Base-by-base conservation (phyloP, 2,329 filamentous ascomycete genomes). In the Ceratocystis harringtonii region DNA sequence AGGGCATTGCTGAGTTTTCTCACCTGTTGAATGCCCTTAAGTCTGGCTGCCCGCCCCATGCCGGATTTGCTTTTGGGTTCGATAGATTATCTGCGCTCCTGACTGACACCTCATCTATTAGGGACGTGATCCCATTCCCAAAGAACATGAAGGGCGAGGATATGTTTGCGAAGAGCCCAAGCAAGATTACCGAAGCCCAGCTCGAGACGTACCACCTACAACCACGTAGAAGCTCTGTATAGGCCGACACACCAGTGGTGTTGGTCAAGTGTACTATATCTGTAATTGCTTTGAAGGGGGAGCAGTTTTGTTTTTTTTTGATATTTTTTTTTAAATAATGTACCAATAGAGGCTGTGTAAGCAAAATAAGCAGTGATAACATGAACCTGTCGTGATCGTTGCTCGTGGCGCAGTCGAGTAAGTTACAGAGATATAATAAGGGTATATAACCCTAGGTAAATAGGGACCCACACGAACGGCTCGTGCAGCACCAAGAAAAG, bases 111-210 rank as follows among this genome's bases (percentile, higher is more conserved):
- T 80, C 87, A 10, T 91, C 87, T 1, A 87, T 99, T 2, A 80
- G 89, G 67, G 92, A 99, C 76, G 92, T 99, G 1, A 96, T 99
- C 74, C 92, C 92, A 0, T 99, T 99, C 72, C 95, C 94, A 0
- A 99, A 99, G 79, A 92, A 84, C 68, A 91, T 90, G 68, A 91
- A 86, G 73, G 92, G 94, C 0, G 89, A 95, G 72, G 94, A 99
- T 76, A 75, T 84, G 66, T 82, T 95, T 74, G 90, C 95, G 2
- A 85, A 84, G 70, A 89, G 89, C 68, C 94, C 94, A 0, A 85
- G 85, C 62, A 74, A 74, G 68, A 79, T 95, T 69, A 88, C 81
- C 0, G 76, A 83, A 66, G 81, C 82, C 62, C 77, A 81, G 69
- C 73, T 81, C 64, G 72, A 70, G 63, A 78, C 77, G 0, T 83